Percentiles rank a stretch among this genome's conserved stretches.
phyloP scores from a whole-genome alignment of 2,329 filamentous ascomycete genomes.

The Coleophoma cylindrospora region DNA sequence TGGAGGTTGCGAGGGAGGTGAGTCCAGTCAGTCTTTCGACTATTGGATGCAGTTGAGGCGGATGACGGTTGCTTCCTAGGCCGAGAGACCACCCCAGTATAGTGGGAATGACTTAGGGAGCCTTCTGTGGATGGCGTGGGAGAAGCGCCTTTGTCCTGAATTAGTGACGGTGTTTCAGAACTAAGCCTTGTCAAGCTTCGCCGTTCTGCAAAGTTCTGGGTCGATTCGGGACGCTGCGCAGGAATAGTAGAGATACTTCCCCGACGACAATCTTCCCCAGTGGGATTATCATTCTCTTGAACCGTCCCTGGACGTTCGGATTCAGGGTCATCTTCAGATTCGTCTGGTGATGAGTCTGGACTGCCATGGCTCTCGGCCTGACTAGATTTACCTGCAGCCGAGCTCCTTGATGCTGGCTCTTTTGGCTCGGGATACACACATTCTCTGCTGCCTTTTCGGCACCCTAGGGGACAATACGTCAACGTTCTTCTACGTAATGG shows the following conservation, averaged over 20 bases:
- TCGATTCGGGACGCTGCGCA: slow-evolving; percentile 31
- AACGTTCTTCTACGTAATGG: no score
- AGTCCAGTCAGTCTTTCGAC: slow-evolving; percentile 40
- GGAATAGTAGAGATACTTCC: slow-evolving; percentile 19
- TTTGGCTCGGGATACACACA: slow-evolving; percentile 74
- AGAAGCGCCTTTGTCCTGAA: slow-evolving; percentile 46
- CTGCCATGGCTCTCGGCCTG: slow-evolving; percentile 23
- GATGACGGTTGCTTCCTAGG: slow-evolving; percentile 19
- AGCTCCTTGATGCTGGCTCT: slow-evolving; percentile 42
- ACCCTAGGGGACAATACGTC: slow-evolving; percentile 48
- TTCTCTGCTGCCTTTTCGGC: slow-evolving; percentile 84
- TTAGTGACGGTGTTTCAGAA: slow-evolving; percentile 49
- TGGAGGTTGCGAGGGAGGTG: slow-evolving; percentile 65
- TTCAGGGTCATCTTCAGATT: slow-evolving; percentile 42
- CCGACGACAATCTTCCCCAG: slow-evolving; percentile 11
- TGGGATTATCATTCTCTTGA: slow-evolving; percentile 45
- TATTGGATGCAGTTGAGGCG: slow-evolving; percentile 14
- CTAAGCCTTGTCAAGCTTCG: slow-evolving; percentile 34
- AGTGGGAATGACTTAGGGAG: slow-evolving; percentile 21
- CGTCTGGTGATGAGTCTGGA: slow-evolving; percentile 49
- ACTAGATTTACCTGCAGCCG: slow-evolving; percentile 28
- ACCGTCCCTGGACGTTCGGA: slow-evolving; percentile 46
- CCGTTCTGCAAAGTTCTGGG: slow-evolving; percentile 31
- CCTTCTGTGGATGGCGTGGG: slow-evolving; percentile 44
- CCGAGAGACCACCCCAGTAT: slow-evolving; percentile 6